These are phyloP conservation scores for Scytalidium lignicola DNA, from an alignment of 2,329 filamentous ascomycete genomes.

Conservation along the genomic window DNA sequence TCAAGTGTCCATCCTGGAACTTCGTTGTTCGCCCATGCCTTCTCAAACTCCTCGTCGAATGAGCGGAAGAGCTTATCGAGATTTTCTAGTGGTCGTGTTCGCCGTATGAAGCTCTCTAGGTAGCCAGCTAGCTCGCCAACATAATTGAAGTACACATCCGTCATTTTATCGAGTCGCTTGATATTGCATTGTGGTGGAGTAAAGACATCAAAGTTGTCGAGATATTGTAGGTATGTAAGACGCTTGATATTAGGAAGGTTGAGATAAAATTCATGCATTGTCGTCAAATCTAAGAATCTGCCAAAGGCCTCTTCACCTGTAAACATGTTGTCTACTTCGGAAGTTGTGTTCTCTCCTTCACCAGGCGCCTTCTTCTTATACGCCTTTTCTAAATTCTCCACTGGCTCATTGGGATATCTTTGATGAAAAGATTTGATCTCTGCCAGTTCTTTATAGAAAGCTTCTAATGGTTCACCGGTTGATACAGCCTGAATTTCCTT, in stretches of 20 bases:
- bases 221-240: conserved; percentile 84
- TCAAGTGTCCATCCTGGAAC: conserved; percentile 73
- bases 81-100: conserved; percentile 81
- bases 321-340: conserved; percentile 84
- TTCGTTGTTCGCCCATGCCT: conserved; percentile 74
- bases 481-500: conserved; percentile 81
- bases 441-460: conserved; percentile 82
- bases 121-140: conserved; percentile 75
- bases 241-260: conserved; percentile 86
- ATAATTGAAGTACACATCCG: conserved; percentile 88
- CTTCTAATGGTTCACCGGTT: conserved; percentile 79
- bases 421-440: conserved; percentile 84
- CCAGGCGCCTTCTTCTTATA: conserved; percentile 70
- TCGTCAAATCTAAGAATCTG: conserved; percentile 84
- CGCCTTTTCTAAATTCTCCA: conserved; percentile 89
- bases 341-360: conserved; percentile 57
- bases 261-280: conserved; percentile 79
- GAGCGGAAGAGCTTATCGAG: conserved; percentile 68
- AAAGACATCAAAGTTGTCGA: conserved; percentile 88
- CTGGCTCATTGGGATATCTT: conserved; percentile 87
- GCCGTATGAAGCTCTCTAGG: conserved; percentile 80
- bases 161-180: conserved; percentile 79
- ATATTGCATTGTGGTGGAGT: conserved; percentile 66
- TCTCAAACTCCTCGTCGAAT: conserved; percentile 81
- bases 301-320: conserved; percentile 93